These are phyloP conservation scores for Kwoniella dendrophila DNA, from an alignment of 768 basidiomycete genomes.

Conservation along the genomic window DNA sequence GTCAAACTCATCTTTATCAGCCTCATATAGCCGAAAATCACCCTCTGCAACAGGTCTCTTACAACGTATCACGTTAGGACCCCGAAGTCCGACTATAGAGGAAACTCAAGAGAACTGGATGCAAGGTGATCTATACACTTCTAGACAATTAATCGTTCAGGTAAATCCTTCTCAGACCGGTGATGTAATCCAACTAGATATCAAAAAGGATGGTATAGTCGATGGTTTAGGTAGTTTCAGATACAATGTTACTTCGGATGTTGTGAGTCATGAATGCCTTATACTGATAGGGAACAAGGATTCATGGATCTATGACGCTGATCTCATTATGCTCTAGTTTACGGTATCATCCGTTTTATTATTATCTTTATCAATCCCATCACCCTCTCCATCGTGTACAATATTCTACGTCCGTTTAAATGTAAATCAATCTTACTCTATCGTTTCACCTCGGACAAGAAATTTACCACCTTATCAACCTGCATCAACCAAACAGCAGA, in stretches of 20 bases:
- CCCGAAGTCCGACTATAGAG: slow-evolving; percentile 4
- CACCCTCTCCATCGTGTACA: slow-evolving; percentile 40
- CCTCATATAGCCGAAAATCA: too few relatives aligned
- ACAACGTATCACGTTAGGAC: background rate
- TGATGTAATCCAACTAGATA: slow-evolving; percentile 35
- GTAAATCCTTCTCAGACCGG: slow-evolving; percentile 42
- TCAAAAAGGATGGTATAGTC: slow-evolving; percentile 47
- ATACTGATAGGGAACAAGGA: background rate
- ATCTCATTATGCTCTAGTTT: slow-evolving; percentile 37
- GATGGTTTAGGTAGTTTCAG: slow-evolving; percentile 40
- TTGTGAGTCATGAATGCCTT: slow-evolving; percentile 32
- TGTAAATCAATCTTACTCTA: slow-evolving; percentile 40
- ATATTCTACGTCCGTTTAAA: slow-evolving; percentile 47
- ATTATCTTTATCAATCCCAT: slow-evolving; percentile 25
- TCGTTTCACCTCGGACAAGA: slow-evolving; percentile 46
- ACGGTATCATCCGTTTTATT: slow-evolving; percentile 45
- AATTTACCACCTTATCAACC: slow-evolving; percentile 34
- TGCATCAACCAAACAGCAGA: slow-evolving; percentile 30
- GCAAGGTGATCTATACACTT: slow-evolving; percentile 43
- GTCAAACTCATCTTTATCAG: too few relatives aligned
- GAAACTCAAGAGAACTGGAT: slow-evolving; percentile 43
- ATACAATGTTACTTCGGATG: slow-evolving; percentile 38
- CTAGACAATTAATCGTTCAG: slow-evolving; percentile 40
- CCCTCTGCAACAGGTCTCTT: background rate
- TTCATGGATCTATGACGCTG: too few relatives aligned